Base-by-base conservation (phyloP, 2,329 filamentous ascomycete species). In the Diaporthe citrichinensis region DNA sequence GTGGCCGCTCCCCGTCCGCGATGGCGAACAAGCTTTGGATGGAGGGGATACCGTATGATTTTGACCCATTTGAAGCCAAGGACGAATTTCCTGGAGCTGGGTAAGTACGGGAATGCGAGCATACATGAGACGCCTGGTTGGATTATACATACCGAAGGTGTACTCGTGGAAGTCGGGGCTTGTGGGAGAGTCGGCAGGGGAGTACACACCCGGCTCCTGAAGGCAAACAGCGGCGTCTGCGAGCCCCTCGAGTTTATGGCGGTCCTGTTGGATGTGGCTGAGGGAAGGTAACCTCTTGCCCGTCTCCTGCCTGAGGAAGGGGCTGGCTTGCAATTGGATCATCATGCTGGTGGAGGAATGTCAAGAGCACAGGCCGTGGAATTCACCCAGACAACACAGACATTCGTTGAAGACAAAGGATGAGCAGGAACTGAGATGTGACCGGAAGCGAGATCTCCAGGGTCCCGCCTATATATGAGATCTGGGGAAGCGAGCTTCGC, bases 361-460 rank as follows among this genome's bases (percentile, higher is more conserved):
- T 69, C 23, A 61, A 62, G 51, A 57, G 55, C 41, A 71, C 46
- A 67, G 25, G 36, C 59, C 23, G 41, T 71, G 49, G 28, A 36
- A 25, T 34, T 51, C 23, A 71, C 53, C 34, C 49, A 67, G 71
- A 71, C 55, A 61, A 73, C 65, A 73, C 39, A 59, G 39, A 53
- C 39, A 71, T 34, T 71, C 46, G 39, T 55, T 28, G 36, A 39
- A 51, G 65, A 73, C 62, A 67, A 73, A 61, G 44, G 41, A 59
- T 67, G 41, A 67, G 49, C 25, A 51, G 59, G 39, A 39, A 73
- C 58, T 73, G 58, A 73, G 46, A 65, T 65, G 17, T 73, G 53
- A 73, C 44, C 53, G 28, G 57, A 28, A 53, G 65, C 44, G 62
- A 71, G 69, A 77, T 73, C 76, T 75, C 69, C 62, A 77, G 34